These are phyloP conservation scores for Houttuynia cordata DNA, from an alignment of 164 flowering plant species.

Conservation along the genomic window DNA sequence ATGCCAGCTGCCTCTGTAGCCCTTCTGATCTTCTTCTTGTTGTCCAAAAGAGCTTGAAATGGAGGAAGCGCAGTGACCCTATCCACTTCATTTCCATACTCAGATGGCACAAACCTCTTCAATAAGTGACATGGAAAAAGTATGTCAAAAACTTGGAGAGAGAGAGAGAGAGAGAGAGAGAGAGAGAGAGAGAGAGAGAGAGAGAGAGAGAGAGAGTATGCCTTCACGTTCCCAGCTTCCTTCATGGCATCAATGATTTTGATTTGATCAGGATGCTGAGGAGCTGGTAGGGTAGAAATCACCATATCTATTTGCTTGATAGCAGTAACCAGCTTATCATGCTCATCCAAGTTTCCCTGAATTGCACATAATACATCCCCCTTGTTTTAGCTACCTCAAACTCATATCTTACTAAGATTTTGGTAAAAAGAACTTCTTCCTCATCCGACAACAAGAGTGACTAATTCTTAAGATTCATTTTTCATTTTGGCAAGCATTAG, in stretches of 20 bases:
- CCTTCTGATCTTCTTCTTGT: constrained; percentile 22
- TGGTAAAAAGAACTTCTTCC: too few relatives aligned
- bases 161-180: too few relatives aligned
- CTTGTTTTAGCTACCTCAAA: neutral
- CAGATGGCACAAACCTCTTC: constrained; percentile 35
- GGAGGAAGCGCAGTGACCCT: constrained; percentile 20
- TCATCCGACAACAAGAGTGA: too few relatives aligned
- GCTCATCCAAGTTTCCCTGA: constrained; percentile 28
- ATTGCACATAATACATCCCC: neutral
- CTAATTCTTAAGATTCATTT: too few relatives aligned
- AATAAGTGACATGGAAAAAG: neutral
- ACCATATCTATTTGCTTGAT: constrained; percentile 26
- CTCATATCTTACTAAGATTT: neutral
- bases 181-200: too few relatives aligned
- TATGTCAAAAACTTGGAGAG: too few relatives aligned
- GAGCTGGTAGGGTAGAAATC: constrained; percentile 24
- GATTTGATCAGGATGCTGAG: constrained; percentile 24
- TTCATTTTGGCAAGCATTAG: too few relatives aligned
- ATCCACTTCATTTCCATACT: constrained; percentile 31
- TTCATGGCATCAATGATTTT: constrained; percentile 33
- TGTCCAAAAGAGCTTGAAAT: constrained; percentile 16
- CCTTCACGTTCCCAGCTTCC: constrained; percentile 34
- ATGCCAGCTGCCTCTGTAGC: constrained; percentile 23
- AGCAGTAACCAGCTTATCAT: constrained; percentile 20
- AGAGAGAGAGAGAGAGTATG: constrained; percentile 6